Percentiles rank a stretch among this genome's conserved stretches.
These are phyloP conservation scores for Phytophthora lateralis DNA, from an alignment of 352 stramenopile species.

Conservation along the genomic window DNA sequence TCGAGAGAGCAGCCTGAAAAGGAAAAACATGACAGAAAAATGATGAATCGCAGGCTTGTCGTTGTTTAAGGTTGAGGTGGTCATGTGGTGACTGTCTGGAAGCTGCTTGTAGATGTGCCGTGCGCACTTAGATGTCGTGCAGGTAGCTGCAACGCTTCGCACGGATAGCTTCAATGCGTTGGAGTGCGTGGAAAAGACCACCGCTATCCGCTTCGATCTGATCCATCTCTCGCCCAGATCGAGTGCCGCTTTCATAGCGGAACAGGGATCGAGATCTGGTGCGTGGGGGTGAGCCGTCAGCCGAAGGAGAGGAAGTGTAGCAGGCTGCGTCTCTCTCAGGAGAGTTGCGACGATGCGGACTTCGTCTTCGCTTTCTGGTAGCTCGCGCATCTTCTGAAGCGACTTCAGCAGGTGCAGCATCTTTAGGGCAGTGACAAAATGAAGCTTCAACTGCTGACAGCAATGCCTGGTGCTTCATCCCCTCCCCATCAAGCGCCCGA, in stretches of 20 bases:
- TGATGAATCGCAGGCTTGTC: constrained; percentile 20
- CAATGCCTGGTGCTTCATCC: constrained; percentile 25
- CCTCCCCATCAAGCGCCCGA: constrained; percentile 12
- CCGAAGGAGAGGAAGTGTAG: neutral
- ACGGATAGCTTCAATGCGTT: constrained; percentile 48
- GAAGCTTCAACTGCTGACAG: constrained; percentile 26
- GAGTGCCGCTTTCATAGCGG: constrained; percentile 6
- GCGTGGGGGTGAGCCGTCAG: neutral
- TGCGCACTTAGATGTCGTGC: constrained; percentile 1
- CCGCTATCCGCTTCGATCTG: constrained; percentile 19
- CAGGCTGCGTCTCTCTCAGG: neutral
- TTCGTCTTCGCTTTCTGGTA: constrained; percentile 28
- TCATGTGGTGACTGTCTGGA: constrained; percentile 2
- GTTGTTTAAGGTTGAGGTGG: constrained; percentile 17
- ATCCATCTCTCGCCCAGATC: constrained; percentile 7
- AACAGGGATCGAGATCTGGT: constrained; percentile 2
- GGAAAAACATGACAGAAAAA: constrained; percentile 40
- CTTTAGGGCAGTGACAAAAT: constrained; percentile 27
- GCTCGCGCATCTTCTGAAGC: neutral
- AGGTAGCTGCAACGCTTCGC: constrained; percentile 46
- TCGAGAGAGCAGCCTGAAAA: constrained; percentile 21
- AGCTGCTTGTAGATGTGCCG: constrained; percentile 1
- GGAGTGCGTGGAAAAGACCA: constrained; percentile 39
- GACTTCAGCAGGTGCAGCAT: neutral
- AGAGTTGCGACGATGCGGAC: neutral